Base-by-base conservation (phyloP, 768 basidiomycete species). In the Kwoniella dendrophila region DNA sequence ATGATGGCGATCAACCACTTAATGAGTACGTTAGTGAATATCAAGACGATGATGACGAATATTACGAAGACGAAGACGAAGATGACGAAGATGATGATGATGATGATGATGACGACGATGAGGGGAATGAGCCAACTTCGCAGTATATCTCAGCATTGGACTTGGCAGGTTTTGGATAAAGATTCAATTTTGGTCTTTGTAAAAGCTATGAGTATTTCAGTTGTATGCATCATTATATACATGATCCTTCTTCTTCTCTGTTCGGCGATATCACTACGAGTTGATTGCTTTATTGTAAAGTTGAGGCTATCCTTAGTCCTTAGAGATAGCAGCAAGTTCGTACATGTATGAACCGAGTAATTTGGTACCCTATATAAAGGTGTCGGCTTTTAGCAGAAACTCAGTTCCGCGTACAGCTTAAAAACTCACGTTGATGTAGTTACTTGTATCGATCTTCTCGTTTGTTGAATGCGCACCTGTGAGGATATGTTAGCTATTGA, bases 401-500 rank as follows among this genome's bases (percentile, higher is more conserved):
- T 10, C 27, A 10, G 26, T 32, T 16, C 20, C 16, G 30, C 20
- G 30, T 36, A 38, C 53, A n/a, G 56, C 29, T 12, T 16, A 56
- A 47, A 18, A 75, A 86, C 77, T 79, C 88, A 90, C 73, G 88
- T 89, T 78, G 63, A 96, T 88, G 80, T 88, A 96, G 82, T 98
- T 98, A 49, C 86, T 86, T 54, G 82, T 82, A 80, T 98, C 93
- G 53, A 98, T 82, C 80, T 98, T 98, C 83, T 97, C 95, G 78
- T 95, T 94, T 11, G 90, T 92, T 38, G 74, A 74, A 58, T 71
- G 75, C 34, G 72, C 71, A 52, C 58, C 65, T 61, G 49, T 6
- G 18, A 8, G 5, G 41, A n/a, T 12, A 26, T 33, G 18, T 51
- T n/a, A 51, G 49, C 29, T 51, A 14, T 18, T 20, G 43, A 24